Evolutionary conservation across 441 rosid genomes (phyloP), one percentile per base, ranked within the genome.

Genomic region (Euphorbia celastroides): DNA sequence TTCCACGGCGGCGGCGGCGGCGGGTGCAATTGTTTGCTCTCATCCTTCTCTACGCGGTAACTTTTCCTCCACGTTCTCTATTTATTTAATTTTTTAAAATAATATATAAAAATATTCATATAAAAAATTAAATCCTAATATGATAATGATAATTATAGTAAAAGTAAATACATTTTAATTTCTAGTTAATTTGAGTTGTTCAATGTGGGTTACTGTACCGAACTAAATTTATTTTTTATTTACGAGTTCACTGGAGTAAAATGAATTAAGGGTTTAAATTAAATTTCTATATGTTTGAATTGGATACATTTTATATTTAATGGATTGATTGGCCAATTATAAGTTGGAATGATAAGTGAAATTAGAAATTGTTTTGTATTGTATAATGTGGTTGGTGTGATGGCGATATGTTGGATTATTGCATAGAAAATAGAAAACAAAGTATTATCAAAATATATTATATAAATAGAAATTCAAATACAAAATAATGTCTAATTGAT

Each of bases 11-110:
- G 14, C 34, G 28, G 76, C 75, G 69, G 74, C 74, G 16, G 13
- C 34, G 22, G 14, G 41, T 32, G 76, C 75, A 70, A 72, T 73
- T 46, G 78, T 70, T 62, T 90, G 95, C 76, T 71, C 77, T 5
- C 23, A 60, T 74, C 70, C 64, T 51, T 74, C 59, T 31, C 51
- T 27, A 58, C 75, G 57, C 48, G 91, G 97, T 88, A 86, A 77
- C 5, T 65, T 51, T 27, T 11, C 14, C 20, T 12, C 27, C 36
- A 10, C 60, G 13, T 14, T 13, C 19, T 13, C 27, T 1, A 20
- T 1, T 52, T 20, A 20, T 20, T 13, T 44, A 12, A 3, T 44
- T 13, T 44, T 9, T 34, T 34, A 3, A 34, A 34, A 34, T 3
- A 34, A 34, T 3, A 34, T 3, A 34, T 3, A 34, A 34, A 9